Percentiles rank a stretch among this genome's conserved stretches.
Evolutionary conservation across 2,329 filamentous ascomycete species (phyloP).

Genomic region (Sclerotinia trifoliorum): DNA sequence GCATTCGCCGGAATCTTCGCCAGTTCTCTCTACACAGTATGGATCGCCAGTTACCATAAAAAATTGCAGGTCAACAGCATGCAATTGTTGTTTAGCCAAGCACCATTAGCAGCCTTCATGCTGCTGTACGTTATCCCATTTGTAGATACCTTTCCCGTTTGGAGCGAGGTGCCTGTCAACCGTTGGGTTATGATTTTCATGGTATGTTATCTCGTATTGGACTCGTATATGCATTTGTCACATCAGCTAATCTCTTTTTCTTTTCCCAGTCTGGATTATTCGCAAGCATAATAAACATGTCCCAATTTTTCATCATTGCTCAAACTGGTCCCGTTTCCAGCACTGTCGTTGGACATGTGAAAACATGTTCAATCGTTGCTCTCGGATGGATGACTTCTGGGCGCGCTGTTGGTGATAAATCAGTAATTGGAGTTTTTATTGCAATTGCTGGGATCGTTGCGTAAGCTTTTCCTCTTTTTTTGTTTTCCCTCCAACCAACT

Average conservation of each 20-base stretch:
- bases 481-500: background rate
- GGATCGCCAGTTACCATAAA: constrained; percentile 64
- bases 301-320: constrained; percentile 61
- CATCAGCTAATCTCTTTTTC: constrained; percentile 31
- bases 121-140: constrained; percentile 67
- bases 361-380: constrained; percentile 64
- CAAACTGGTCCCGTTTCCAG: constrained; percentile 63
- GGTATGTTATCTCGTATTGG: constrained; percentile 43
- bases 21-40: constrained; percentile 66
- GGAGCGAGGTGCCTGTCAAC: constrained; percentile 50
- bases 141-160: constrained; percentile 60
- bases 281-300: constrained; percentile 64
- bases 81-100: constrained; percentile 68
- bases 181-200: constrained; percentile 59
- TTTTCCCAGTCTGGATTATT: constrained; percentile 58
- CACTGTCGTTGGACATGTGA: constrained; percentile 64
- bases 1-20: constrained; percentile 63
- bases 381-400: constrained; percentile 60
- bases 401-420: constrained; percentile 55
- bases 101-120: constrained; percentile 60
- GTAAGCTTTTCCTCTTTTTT: constrained; percentile 43
- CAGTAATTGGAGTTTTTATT: constrained; percentile 53
- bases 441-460: constrained; percentile 57
- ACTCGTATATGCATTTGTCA: constrained; percentile 25
- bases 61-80: constrained; percentile 66